A percentile compares a stretch with the other conserved stretches of the same genome.
phyloP scores from a whole-genome alignment of 495 filamentous ascomycete genomes.

The Penicillium ochrochloron region DNA sequence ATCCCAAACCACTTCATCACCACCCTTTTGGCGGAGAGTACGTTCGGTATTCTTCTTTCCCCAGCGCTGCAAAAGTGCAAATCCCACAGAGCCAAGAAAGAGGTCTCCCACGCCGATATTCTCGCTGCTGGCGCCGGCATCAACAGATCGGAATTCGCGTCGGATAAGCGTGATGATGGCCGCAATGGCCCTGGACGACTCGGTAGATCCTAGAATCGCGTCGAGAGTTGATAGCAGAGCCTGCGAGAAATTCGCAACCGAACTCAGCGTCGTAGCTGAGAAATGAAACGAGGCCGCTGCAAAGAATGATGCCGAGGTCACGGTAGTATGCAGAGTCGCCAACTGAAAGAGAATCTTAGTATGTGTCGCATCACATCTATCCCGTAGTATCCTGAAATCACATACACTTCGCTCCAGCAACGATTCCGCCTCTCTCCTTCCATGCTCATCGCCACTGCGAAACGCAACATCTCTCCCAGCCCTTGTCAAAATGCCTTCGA shows the following conservation, averaged over 20 bases:
- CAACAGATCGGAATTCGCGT: slow-evolving; percentile 70
- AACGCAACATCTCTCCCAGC: slow-evolving; percentile 70
- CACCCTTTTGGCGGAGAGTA: slow-evolving; percentile 53
- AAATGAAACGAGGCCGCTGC: slow-evolving; percentile 75
- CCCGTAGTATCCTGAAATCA: not conserved
- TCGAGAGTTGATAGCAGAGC: slow-evolving; percentile 69
- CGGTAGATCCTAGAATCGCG: slow-evolving; percentile 76
- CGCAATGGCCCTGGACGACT: slow-evolving; percentile 79
- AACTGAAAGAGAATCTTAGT: slow-evolving; percentile 41
- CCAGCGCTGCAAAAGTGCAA: slow-evolving; percentile 73
- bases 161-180: slow-evolving; percentile 76
- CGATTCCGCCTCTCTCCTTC: slow-evolving; percentile 63
- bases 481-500: slow-evolving; percentile 68
- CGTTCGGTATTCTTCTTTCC: slow-evolving; percentile 64
- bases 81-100: slow-evolving; percentile 67
- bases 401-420: slow-evolving; percentile 63
- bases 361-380: not conserved
- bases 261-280: slow-evolving; percentile 64
- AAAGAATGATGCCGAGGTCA: slow-evolving; percentile 67
- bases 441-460: slow-evolving; percentile 58
- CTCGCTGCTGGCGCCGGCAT: slow-evolving; percentile 60
- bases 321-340: slow-evolving; percentile 63
- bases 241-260: slow-evolving; percentile 65
- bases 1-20: slow-evolving; percentile 76
- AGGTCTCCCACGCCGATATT: slow-evolving; percentile 68